Evolutionary conservation across 768 basidiomycete species (phyloP).

Genomic region (Suillus subalutaceus): DNA sequence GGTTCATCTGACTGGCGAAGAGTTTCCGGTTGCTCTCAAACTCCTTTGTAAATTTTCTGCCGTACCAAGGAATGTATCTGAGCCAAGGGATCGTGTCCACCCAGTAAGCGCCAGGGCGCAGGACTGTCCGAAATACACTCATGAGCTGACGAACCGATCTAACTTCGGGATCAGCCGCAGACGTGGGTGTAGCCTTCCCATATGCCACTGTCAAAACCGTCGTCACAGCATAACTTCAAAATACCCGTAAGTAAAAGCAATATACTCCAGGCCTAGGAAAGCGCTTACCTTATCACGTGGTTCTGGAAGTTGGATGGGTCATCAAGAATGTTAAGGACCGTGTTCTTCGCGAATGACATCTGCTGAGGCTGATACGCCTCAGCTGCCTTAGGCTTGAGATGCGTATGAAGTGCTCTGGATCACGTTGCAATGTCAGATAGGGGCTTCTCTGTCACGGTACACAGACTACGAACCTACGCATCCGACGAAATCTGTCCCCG

Average conservation of each 20-base stretch:
- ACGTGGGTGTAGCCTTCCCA: background rate
- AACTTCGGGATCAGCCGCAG: slow-evolving; percentile 1
- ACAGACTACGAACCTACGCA: background rate
- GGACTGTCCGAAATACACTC: background rate
- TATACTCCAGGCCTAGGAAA: background rate
- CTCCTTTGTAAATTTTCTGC: background rate
- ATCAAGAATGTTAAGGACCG: background rate
- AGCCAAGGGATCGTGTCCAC: slow-evolving; percentile 1
- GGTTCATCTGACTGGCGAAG: background rate
- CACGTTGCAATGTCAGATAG: background rate
- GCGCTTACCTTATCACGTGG: background rate
- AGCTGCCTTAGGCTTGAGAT: background rate
- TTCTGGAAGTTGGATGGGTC: slow-evolving; percentile 1
- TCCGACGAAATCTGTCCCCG: background rate
- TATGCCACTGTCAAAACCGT: slow-evolving; percentile 1
- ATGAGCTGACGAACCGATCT: background rate
- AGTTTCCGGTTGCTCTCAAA: background rate
- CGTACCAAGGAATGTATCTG: background rate
- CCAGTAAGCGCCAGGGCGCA: background rate
- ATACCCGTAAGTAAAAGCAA: background rate
- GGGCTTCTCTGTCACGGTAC: background rate
- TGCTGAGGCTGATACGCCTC: background rate
- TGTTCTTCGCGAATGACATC: slow-evolving; percentile 1
- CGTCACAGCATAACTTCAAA: slow-evolving; percentile 4
- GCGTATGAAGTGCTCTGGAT: background rate